These are phyloP conservation scores for Ascochyta rabiei DNA, from an alignment of 2,329 filamentous ascomycete species.

Conservation along the genomic window DNA sequence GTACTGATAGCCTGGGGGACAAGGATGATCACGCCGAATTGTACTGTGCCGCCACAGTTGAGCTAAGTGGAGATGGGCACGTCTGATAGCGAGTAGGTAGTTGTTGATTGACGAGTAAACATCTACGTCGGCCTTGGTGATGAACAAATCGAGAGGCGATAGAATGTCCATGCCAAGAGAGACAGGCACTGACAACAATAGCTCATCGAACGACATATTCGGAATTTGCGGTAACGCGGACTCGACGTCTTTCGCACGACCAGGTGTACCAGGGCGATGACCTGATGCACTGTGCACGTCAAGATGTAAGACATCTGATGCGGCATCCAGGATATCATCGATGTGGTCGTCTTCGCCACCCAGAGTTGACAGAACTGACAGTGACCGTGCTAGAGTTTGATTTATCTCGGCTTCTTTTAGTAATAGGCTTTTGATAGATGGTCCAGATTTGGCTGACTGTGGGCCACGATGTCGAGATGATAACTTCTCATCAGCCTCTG, in stretches of 20 bases:
- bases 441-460: conserved; percentile 50
- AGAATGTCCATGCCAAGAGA: conserved; percentile 73
- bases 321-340: conserved; percentile 79
- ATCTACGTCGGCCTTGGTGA: conserved; percentile 75
- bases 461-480: conserved; percentile 68
- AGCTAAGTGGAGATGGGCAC: conserved; percentile 83
- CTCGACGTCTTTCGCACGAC: conserved; percentile 43
- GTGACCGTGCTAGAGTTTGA: conserved; percentile 76
- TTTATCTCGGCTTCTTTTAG: conserved; percentile 88
- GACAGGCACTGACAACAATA: conserved; percentile 80
- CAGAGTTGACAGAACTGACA: conserved; percentile 78
- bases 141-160: conserved; percentile 85
- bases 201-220: conserved; percentile 71
- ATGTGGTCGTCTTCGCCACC: conserved; percentile 76
- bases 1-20: conserved; percentile 68
- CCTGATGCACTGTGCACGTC: conserved; percentile 59
- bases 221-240: conserved; percentile 46
- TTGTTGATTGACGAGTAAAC: conserved; percentile 85
- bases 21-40: conserved; percentile 76
- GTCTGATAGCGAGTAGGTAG: conserved; percentile 83
- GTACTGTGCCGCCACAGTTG: conserved; percentile 85
- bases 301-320: conserved; percentile 76
- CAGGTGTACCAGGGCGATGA: conserved; percentile 49
- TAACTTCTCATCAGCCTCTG: conserved; percentile 81
- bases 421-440: conserved; percentile 66